Percentiles rank a stretch among this genome's conserved stretches.
Conservation (phyloP, 1,139 yeast genomes). For the Citeromyces hawaiiensis region DNA sequence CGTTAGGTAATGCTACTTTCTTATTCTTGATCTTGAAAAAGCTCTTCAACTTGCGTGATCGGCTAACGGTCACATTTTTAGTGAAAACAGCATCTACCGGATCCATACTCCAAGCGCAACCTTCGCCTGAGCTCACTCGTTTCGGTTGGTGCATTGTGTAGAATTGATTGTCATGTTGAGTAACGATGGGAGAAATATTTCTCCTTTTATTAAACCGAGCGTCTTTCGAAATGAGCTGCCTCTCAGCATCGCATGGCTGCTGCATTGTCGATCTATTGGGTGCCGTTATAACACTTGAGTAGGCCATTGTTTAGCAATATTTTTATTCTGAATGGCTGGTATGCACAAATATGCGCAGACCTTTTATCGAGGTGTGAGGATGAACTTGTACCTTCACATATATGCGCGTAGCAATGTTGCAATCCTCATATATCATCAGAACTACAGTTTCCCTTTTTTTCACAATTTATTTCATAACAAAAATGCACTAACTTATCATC, state of each 20-base stretch:
- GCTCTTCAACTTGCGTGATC: background rate
- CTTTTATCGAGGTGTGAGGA: no score
- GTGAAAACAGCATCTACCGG: background rate
- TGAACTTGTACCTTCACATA: background rate
- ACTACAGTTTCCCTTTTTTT: no score
- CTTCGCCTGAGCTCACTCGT: background rate
- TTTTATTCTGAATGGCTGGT: background rate
- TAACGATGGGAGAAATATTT: background rate
- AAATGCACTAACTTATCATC: background rate
- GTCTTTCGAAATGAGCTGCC: background rate
- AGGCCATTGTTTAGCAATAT: background rate
- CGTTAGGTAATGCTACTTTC: conserved; percentile 7
- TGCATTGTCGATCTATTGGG: background rate
- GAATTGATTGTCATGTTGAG: background rate
- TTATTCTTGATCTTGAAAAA: background rate
- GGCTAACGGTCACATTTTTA: background rate
- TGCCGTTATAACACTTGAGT: background rate
- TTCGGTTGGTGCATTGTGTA: background rate
- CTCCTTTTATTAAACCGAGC: background rate
- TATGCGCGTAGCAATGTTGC: no score
- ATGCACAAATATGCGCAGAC: background rate
- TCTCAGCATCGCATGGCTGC: background rate
- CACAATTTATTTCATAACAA: background rate
- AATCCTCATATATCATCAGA: no score
- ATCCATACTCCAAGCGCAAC: background rate